These are phyloP conservation scores for Entoloma clypeatum DNA, from an alignment of 1,284 basidiomycete genomes.

Conservation along the genomic window DNA sequence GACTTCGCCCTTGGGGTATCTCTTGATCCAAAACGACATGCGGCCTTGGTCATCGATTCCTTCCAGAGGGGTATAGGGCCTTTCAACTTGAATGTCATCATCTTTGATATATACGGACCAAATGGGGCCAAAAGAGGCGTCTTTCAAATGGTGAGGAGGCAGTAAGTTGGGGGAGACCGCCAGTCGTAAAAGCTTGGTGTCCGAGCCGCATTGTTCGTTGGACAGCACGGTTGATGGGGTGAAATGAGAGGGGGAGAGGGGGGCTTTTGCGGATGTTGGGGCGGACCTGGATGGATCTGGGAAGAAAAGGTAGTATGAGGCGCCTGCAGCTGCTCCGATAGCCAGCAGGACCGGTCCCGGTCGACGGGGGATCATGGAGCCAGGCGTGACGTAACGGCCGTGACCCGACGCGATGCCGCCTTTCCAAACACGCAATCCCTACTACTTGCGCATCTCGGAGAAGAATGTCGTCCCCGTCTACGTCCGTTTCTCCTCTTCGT, in stretches of 20 bases:
- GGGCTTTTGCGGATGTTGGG: conserved; percentile 30
- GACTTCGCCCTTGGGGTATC: conserved; percentile 76
- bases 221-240: conserved; percentile 57
- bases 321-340: conserved; percentile 23
- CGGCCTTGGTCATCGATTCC: conserved; percentile 60
- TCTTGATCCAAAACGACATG: conserved; percentile 75
- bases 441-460: conserved; percentile 67
- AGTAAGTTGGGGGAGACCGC: conserved; percentile 45
- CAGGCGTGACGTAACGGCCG: background rate
- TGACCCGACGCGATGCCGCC: conserved; percentile 19
- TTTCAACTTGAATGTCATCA: conserved; percentile 84
- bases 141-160: conserved; percentile 19
- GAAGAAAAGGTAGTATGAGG: conserved; percentile 48
- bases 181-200: conserved; percentile 62
- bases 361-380: background rate
- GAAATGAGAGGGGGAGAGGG: conserved; percentile 59
- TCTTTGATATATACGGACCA: conserved; percentile 82
- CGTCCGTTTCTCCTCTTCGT: too few relatives aligned
- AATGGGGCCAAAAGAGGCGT: conserved; percentile 42
- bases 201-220: conserved; percentile 45
- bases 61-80: conserved; percentile 77
- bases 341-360: conserved; percentile 9
- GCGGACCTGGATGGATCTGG: conserved; percentile 41
- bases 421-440: conserved; percentile 60
- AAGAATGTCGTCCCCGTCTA: conserved; percentile 65